These are phyloP conservation scores for Candida orba DNA, from an alignment of 805 yeast species.

Conservation along the genomic window DNA sequence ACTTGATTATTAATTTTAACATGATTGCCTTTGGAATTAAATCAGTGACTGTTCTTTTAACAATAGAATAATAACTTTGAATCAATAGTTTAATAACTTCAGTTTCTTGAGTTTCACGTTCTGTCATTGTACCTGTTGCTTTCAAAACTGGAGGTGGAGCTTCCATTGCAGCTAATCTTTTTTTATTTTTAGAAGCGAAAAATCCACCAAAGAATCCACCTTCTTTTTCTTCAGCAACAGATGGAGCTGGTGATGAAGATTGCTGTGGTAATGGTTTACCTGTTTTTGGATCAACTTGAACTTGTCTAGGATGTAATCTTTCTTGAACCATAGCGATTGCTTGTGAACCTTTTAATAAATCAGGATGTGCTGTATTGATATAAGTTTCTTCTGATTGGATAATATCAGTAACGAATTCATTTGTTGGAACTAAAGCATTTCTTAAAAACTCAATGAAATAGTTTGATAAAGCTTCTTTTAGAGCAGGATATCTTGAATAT, in stretches of 20 bases:
- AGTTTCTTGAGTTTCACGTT: conserved; percentile 93
- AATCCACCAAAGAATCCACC: conserved; percentile 94
- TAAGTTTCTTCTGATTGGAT: conserved; percentile 86
- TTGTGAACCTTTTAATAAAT: conserved; percentile 86
- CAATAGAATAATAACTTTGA: conserved; percentile 84
- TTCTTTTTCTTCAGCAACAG: conserved; percentile 34
- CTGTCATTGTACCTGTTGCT: conserved; percentile 87
- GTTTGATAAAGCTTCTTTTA: conserved; percentile 80
- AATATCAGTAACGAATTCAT: conserved; percentile 74
- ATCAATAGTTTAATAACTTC: conserved; percentile 93
- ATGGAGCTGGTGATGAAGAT: conserved; percentile 26
- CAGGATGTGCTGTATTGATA: conserved; percentile 97
- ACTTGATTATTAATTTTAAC: conserved; percentile 79
- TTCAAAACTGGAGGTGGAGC: conserved; percentile 94
- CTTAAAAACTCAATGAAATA: conserved; percentile 75
- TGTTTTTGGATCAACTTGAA: conserved; percentile 79
- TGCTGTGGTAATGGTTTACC: conserved; percentile 61
- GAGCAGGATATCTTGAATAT: conserved; percentile 82
- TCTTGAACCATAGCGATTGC: conserved; percentile 92
- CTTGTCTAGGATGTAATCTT: conserved; percentile 64
- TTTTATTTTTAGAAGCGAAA: conserved; percentile 86
- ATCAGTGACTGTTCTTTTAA: conserved; percentile 89
- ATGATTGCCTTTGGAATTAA: conserved; percentile 92
- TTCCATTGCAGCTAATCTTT: conserved; percentile 91
- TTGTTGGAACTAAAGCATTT: conserved; percentile 77